Base-by-base conservation (phyloP, 164 flowering plant species). In the Saururus chinensis region DNA sequence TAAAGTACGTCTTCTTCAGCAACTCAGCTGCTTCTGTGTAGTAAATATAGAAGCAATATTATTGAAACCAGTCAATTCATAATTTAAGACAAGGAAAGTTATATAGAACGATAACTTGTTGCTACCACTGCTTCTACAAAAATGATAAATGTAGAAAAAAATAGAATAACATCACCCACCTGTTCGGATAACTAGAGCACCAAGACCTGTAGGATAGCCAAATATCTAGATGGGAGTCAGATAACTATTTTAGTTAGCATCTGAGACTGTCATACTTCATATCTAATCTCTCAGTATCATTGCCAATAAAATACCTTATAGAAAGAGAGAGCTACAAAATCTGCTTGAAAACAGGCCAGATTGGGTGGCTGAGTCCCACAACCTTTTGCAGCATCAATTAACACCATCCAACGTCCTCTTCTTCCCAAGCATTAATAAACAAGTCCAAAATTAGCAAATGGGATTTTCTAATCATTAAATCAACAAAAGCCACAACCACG, bases 361-460 rank as follows among this genome's bases (percentile, higher is more conserved):
- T 93, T 85, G 6, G 90, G 97, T 57, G 96, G 92, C 23, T 74
- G 71, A 51, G 99, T 90, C 1, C 87, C 74, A 82, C 82, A 82
- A 67, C 97, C 99, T 75, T 93, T 93, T 61, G 99, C 99, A 75
- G 97, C 99, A 88, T 93, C 99, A 73, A 93, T 77, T 77, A 93
- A 74, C 53, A 88, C 91, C 87, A 86, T 81, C 96, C 97, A 93
- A 23, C 49, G 62, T 9, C 91, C 85, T 75, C 92, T 88, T 74
- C 57, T 42, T 51, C 64, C 14, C 48, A 52, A 60, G 60, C 56
- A 73, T 51, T 13, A 48, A 63, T 13, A 1, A 41, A 53, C 56
- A 53, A 24, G 19, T 24, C 19, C 30, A 1, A 3, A 45, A 8
- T 45, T 17, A 45, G 17, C 7, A 12, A 2, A 0, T 45, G 17